A percentile compares a stretch with the other conserved stretches of the same genome.
Evolutionary conservation across 306 rosid genomes (phyloP).

Genomic region (Fragaria nilgerrensis): DNA sequence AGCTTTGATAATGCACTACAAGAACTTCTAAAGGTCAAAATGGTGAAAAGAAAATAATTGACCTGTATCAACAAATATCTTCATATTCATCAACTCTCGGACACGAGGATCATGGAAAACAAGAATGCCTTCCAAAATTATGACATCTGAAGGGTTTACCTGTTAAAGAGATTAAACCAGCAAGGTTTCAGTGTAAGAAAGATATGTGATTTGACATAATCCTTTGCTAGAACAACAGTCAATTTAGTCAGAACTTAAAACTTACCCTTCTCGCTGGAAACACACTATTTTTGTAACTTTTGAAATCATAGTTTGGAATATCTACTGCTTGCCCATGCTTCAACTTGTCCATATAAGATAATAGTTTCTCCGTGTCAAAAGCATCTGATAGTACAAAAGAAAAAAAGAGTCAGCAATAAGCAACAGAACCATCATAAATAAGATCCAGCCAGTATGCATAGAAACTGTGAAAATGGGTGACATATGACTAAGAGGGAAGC

Average conservation of each 20-base stretch:
- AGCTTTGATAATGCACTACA: background rate
- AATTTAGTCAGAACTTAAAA: constrained; percentile 12
- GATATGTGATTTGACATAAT: background rate
- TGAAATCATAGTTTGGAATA: constrained; percentile 93
- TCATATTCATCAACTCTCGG: constrained; percentile 94
- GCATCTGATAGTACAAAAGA: constrained; percentile 59
- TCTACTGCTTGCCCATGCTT: constrained; percentile 87
- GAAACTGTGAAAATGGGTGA: background rate
- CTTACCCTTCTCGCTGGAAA: constrained; percentile 91
- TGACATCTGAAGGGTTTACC: constrained; percentile 97
- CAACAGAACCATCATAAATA: background rate
- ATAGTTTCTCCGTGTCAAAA: constrained; percentile 75
- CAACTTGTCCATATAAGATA: constrained; percentile 76
- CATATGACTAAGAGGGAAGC: background rate
- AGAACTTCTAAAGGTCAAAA: background rate
- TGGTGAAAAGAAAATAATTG: constrained; percentile 39
- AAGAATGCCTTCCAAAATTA: constrained; percentile 97
- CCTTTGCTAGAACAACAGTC: background rate
- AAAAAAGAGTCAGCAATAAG: constrained; percentile 7
- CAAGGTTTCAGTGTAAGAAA: background rate
- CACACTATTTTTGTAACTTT: constrained; percentile 76
- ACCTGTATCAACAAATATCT: constrained; percentile 99
- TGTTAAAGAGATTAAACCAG: constrained; percentile 34
- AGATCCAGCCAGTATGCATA: background rate
- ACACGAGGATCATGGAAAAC: constrained; percentile 92